Percentiles rank a stretch among this genome's conserved stretches.
phyloP scores from a whole-genome alignment of 345 rosid species.

The Mangifera indica region DNA sequence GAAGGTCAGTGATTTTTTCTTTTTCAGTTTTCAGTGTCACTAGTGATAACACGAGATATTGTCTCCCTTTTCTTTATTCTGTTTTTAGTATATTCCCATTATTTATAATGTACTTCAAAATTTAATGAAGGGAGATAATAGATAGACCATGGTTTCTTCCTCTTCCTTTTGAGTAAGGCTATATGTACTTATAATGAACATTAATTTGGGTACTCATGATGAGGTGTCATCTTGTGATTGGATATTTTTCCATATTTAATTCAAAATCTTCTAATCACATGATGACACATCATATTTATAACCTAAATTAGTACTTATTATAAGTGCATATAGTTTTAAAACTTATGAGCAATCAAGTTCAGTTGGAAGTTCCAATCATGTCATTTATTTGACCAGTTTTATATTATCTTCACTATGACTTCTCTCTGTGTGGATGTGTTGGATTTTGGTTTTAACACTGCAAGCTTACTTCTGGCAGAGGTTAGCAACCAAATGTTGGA shows the following conservation, averaged over 20 bases:
- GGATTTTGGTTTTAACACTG: not conserved
- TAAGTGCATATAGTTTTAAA: too few species aligned
- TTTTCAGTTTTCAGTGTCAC: not conserved
- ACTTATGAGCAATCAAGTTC: too few species aligned
- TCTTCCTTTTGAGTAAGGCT: too few species aligned
- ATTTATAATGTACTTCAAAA: not conserved
- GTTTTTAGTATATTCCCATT: not conserved
- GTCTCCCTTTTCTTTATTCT: not conserved
- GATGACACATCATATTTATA: too few species aligned
- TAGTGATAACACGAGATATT: not conserved
- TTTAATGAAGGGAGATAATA: not conserved
- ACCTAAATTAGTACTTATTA: too few species aligned
- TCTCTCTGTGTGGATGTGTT: not conserved
- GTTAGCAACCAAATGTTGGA: slow-evolving; percentile 62
- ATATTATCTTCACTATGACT: too few species aligned
- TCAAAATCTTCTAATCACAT: too few species aligned
- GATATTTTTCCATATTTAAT: too few species aligned
- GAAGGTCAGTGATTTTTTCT: slow-evolving; percentile 33
- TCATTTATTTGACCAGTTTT: not conserved
- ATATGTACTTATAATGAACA: too few species aligned
- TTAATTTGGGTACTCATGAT: too few species aligned
- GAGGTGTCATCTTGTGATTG: too few species aligned
- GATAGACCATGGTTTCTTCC: slow-evolving; percentile 4
- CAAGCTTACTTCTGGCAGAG: slow-evolving; percentile 32
- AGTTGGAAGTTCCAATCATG: not conserved